Conservation (phyloP, 805 yeast genomes). For the Wickerhamomyces kurtzmanii region DNA sequence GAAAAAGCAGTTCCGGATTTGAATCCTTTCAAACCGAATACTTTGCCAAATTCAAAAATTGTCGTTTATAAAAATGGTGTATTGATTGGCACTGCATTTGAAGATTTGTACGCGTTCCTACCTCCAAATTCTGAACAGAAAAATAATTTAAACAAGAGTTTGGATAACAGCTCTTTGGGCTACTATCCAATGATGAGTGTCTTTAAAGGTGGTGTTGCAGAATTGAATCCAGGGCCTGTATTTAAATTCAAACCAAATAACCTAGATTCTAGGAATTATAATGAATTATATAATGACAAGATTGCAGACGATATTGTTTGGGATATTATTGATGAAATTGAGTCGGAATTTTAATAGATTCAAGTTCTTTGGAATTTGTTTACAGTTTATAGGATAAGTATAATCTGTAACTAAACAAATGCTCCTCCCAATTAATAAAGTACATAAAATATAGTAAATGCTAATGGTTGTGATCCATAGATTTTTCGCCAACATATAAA, state of each 20-base stretch:
- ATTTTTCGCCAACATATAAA: conserved; percentile 9
- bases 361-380: no score
- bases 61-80: conserved; percentile 73
- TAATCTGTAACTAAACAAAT: conserved; percentile 1
- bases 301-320: conserved; percentile 74
- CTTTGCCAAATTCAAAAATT: conserved; percentile 47
- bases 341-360: conserved; percentile 31
- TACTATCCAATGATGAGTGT: conserved; percentile 88
- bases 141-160: conserved; percentile 28
- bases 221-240: conserved; percentile 59
- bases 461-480: no score
- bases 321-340: conserved; percentile 82
- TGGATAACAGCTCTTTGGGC: conserved; percentile 80
- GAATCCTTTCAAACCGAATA: conserved; percentile 35
- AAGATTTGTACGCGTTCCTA: conserved; percentile 59
- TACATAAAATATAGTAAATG: not conserved
- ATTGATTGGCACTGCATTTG: conserved; percentile 53
- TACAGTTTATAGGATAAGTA: no score
- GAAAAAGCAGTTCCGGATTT: conserved; percentile 52
- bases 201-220: conserved; percentile 68
- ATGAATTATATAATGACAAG: conserved; percentile 53
- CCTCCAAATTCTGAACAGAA: conserved; percentile 65
- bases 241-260: conserved; percentile 36
- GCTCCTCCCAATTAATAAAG: conserved; percentile 1
- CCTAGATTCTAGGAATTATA: conserved; percentile 32